phyloP scores from a whole-genome alignment of 352 stramenopile species.

The Ophiocytium majus region DNA sequence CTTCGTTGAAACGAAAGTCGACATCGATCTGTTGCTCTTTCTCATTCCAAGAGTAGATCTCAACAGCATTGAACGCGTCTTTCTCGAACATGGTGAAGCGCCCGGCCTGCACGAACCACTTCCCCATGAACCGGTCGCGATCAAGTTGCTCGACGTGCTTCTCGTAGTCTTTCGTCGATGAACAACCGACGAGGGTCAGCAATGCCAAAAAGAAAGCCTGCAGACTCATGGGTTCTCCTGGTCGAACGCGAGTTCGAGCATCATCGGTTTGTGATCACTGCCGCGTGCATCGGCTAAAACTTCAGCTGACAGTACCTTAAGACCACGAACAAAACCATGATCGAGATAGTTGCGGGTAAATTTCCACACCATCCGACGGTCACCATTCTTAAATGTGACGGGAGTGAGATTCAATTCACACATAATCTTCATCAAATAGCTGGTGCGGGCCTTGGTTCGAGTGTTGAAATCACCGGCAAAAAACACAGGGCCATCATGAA shows the following conservation, averaged over 20 bases:
- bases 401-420: background rate
- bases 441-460: background rate
- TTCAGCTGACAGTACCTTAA: background rate
- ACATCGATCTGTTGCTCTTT: conserved; percentile 5
- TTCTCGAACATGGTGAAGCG: background rate
- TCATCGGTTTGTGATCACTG: conserved; percentile 10
- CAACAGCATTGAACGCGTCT: conserved; percentile 2
- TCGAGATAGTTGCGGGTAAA: background rate
- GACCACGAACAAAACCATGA: background rate
- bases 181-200: too few relatives aligned
- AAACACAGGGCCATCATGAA: background rate
- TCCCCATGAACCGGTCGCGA: background rate
- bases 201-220: too few relatives aligned
- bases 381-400: conserved; percentile 2
- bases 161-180: too few relatives aligned
- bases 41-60: background rate
- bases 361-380: background rate
- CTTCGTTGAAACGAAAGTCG: conserved; percentile 1
- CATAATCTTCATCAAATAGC: conserved; percentile 16
- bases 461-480: conserved; percentile 12
- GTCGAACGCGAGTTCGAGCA: background rate
- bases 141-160: background rate
- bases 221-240: too few relatives aligned
- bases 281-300: background rate
- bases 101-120: background rate